Evolutionary conservation across 768 basidiomycete genomes (phyloP).

Genomic region (Suillus americanus): DNA sequence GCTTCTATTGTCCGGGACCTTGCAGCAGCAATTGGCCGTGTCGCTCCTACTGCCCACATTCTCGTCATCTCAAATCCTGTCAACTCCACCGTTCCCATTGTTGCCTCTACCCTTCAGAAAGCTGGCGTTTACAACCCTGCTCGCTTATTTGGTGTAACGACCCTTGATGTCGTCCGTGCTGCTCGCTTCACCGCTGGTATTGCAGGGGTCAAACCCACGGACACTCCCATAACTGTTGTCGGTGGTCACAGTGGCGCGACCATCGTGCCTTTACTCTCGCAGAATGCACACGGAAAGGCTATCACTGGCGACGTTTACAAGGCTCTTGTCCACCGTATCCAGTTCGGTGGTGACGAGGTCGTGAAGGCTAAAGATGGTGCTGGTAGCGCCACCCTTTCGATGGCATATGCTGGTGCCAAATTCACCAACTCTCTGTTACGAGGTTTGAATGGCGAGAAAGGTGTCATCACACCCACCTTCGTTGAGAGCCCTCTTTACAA

Average conservation of each 20-base stretch:
- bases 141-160: conserved; percentile 94
- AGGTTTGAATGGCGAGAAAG: conserved; percentile 65
- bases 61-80: conserved; percentile 99
- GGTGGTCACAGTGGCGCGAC: conserved; percentile 98
- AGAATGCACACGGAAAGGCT: conserved; percentile 66
- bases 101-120: conserved; percentile 87
- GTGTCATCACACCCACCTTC: conserved; percentile 76
- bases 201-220: conserved; percentile 59
- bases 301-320: conserved; percentile 73
- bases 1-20: conserved; percentile 98
- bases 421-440: conserved; percentile 62
- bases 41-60: conserved; percentile 88
- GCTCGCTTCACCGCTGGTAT: conserved; percentile 85
- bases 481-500: conserved; percentile 87
- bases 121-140: conserved; percentile 90
- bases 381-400: conserved; percentile 72
- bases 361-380: conserved; percentile 96
- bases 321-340: conserved; percentile 88
- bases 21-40: conserved; percentile 81
- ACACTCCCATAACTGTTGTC: conserved; percentile 79
- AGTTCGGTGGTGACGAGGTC: conserved; percentile 98
- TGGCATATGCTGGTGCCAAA: conserved; percentile 77
- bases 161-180: conserved; percentile 96
- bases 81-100: conserved; percentile 97
- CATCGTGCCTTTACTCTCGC: conserved; percentile 94